Evolutionary conservation across 352 stramenopile species (phyloP), one percentile per base, ranked within the genome.

Genomic region (Albugo candida): DNA sequence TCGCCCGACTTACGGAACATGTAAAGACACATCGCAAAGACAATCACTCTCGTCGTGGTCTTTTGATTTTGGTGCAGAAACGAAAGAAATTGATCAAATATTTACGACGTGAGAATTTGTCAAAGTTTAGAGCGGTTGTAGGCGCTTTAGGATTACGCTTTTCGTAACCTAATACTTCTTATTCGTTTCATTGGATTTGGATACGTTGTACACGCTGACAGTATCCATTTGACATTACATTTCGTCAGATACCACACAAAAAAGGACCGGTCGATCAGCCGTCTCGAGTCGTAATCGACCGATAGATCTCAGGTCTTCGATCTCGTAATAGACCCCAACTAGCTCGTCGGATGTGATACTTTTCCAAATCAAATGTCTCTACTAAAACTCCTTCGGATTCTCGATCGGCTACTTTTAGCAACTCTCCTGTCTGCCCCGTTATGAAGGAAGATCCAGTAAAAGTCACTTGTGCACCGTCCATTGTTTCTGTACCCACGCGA

Each of bases 391-490:
- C 77, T 63, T 91, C 77, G 0, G 74, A 87, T 50, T 91, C 77
- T 13, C 77, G 77, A 38, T 91, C 77, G 0, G 77, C 77, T 53
- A 91, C 85, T 53, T 91, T 91, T 21, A 91, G 61, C 65, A 94
- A 85, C 47, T 91, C 81, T 31, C 84, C 84, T 13, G 80, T 95
- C 48, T 92, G 78, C 16, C 86, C 81, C 16, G 79, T 86, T 56
- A 95, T 94, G 63, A 95, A 95, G 1, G 79, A 94, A 36, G 74
- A 91, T 2, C 84, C 84, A 45, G 88, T 92, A 52, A 95, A 95
- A n/a, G 74, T 88, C 40, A 95, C 74, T 13, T 78, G 74, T 27
- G 83, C 67, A 27, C 74, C 70, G 38, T 94, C 66, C 36, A 81
- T 63, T 10, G 89, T 49, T 53, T 95, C 83, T 8, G 61, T 55